phyloP scores from a whole-genome alignment of 371 early-diverging fungal genomes.

The Rhizomucor miehei region DNA sequence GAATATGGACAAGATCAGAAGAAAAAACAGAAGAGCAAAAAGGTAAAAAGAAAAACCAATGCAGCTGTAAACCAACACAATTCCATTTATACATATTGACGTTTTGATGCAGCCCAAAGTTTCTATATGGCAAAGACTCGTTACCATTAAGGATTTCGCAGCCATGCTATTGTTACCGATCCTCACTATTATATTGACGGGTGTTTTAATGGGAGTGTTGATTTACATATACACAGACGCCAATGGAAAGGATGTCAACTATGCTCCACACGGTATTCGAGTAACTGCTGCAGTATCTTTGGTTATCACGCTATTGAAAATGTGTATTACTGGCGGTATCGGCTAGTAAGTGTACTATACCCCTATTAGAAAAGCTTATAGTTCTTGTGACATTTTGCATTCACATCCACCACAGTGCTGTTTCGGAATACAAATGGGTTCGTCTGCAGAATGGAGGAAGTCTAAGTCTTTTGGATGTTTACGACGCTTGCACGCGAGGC shows the following conservation, averaged over 20 bases:
- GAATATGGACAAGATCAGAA: no score
- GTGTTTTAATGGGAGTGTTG: constrained; percentile 11
- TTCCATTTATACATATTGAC: no score
- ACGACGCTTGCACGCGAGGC: constrained; percentile 20
- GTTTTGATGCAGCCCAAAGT: no score
- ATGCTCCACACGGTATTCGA: constrained; percentile 11
- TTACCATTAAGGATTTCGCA: background rate
- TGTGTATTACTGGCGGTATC: constrained; percentile 15
- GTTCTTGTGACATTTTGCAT: background rate
- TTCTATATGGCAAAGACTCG: background rate
- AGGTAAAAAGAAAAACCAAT: no score
- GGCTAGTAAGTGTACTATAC: constrained; percentile 8
- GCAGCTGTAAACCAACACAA: no score
- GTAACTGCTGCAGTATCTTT: constrained; percentile 11
- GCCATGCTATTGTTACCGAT: constrained; percentile 4
- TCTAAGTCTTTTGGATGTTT: constrained; percentile 13
- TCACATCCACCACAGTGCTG: constrained; percentile 9
- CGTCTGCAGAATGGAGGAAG: constrained; percentile 10
- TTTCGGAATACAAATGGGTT: constrained; percentile 23
- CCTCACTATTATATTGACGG: constrained; percentile 4
- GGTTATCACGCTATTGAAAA: constrained; percentile 13
- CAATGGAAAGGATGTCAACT: constrained; percentile 19
- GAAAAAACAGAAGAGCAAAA: no score
- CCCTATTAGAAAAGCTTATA: background rate
- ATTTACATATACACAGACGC: constrained; percentile 18